Percentiles rank a stretch among this genome's conserved stretches.
Evolutionary conservation across 495 filamentous ascomycete species (phyloP).

Genomic region (Venustampulla echinocandica): DNA sequence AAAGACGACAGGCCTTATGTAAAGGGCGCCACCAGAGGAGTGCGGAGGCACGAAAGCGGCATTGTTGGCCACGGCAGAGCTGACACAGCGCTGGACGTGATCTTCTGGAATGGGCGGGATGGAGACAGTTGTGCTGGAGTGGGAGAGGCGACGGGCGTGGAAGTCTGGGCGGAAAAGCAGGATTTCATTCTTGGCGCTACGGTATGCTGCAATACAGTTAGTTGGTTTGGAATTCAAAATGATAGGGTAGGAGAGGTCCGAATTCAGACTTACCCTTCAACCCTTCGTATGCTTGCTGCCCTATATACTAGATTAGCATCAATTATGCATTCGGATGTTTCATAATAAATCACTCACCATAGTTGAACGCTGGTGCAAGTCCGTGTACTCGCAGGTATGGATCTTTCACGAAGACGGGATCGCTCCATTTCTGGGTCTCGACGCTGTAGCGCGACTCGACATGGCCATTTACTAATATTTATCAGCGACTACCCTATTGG

Average conservation of each 20-base stretch:
- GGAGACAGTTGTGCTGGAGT: constrained; percentile 66
- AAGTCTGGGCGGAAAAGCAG: constrained; percentile 68
- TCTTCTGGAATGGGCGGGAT: constrained; percentile 62
- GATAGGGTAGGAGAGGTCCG: neutral
- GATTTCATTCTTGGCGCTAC: constrained; percentile 51
- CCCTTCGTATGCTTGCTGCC: constrained; percentile 80
- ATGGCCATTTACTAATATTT: constrained; percentile 56
- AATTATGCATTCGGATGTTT: neutral
- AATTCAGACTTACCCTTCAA: constrained; percentile 43
- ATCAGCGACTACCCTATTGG: neutral
- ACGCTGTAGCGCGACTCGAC: constrained; percentile 60
- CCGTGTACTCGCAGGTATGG: constrained; percentile 75
- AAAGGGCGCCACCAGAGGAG: constrained; percentile 71
- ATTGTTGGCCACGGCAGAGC: constrained; percentile 69
- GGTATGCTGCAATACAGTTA: constrained; percentile 50
- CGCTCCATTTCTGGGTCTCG: constrained; percentile 60
- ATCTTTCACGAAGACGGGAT: constrained; percentile 61
- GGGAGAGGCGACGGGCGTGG: constrained; percentile 68
- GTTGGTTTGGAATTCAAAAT: neutral
- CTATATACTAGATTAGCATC: neutral
- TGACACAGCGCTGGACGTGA: constrained; percentile 59
- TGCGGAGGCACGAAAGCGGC: constrained; percentile 80
- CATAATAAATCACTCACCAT: constrained; percentile 37
- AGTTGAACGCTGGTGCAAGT: constrained; percentile 81
- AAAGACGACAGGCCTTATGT: constrained; percentile 74